Evolutionary conservation across 83 land plant species (phyloP), one percentile per base, ranked within the genome.

Genomic region (Diphasiastrum complanatum): DNA sequence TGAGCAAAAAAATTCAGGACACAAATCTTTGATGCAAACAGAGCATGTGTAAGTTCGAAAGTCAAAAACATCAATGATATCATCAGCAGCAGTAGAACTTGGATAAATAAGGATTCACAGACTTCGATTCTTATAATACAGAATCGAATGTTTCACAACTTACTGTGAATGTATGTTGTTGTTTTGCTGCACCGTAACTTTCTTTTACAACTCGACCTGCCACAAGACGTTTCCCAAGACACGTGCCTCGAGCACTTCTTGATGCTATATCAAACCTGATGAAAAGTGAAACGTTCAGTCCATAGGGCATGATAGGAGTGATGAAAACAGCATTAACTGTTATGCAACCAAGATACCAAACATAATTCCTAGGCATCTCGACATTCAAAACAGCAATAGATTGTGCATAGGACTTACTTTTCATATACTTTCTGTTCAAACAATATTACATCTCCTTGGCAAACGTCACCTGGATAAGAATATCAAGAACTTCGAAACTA

Each of bases 91-190:
- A n/a, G n/a, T n/a, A n/a, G n/a, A n/a, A n/a, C n/a, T n/a, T n/a
- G n/a, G n/a, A n/a, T n/a, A n/a, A n/a, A n/a, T n/a, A n/a, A n/a
- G n/a, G n/a, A n/a, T n/a, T n/a, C n/a, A n/a, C n/a, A n/a, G n/a
- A n/a, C n/a, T n/a, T n/a, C n/a, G n/a, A n/a, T n/a, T n/a, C n/a
- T n/a, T n/a, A n/a, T n/a, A n/a, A n/a, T n/a, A n/a, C n/a, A n/a
- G n/a, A n/a, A n/a, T n/a, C n/a, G n/a, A n/a, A n/a, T n/a, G n/a
- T n/a, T n/a, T n/a, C 53, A 16, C 14, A 49, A 20, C 82, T 75
- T 45, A 89, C 96, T 33, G 96, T 89, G 52, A 89, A 89, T 40
- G 96, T 86, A 63, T 89, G 96, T 46, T 89, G 96, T 46, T 89
- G 96, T 63, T 89, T 89, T 49, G 76, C 75, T 23, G 81, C 78